phyloP scores from a whole-genome alignment of 179 eudicot species.

The Drosera spatulata region DNA sequence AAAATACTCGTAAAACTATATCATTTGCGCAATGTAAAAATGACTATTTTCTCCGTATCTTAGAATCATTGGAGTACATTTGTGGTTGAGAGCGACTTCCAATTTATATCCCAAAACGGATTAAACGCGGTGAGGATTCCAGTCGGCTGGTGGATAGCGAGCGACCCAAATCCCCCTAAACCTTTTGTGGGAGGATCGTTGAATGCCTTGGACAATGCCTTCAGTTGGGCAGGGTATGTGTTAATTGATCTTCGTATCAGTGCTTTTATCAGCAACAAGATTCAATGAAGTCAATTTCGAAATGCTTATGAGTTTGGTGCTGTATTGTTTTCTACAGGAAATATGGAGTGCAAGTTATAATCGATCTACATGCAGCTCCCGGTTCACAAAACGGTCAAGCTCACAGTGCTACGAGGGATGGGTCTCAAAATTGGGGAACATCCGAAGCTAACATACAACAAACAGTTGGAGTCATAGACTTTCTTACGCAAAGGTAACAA shows the following conservation, averaged over 20 bases:
- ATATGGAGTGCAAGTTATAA: constrained; percentile 27
- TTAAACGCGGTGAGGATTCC: constrained; percentile 18
- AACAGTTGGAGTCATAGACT: constrained; percentile 33
- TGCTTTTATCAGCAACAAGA: no score
- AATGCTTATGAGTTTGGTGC: no score
- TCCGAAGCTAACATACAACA: constrained; percentile 33
- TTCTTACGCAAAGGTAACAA: constrained; percentile 27
- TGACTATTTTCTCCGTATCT: not conserved
- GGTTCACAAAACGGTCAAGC: constrained; percentile 8
- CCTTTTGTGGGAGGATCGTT: constrained; percentile 17
- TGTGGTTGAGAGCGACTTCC: constrained; percentile 15
- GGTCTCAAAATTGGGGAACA: constrained; percentile 39
- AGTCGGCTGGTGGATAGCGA: constrained; percentile 17
- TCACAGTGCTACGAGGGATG: constrained; percentile 34
- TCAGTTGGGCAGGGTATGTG: constrained; percentile 13
- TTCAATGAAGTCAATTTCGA: no score
- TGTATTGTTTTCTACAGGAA: no score
- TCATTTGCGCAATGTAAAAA: no score
- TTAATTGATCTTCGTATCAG: not conserved
- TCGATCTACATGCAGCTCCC: constrained; percentile 41
- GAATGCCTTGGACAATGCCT: constrained; percentile 15
- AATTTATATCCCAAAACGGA: constrained; percentile 12
- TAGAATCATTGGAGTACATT: constrained; percentile 17
- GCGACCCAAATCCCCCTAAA: constrained; percentile 9
- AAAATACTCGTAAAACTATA: no score